These are phyloP conservation scores for Neurospora sp. DNA, from an alignment of 2,329 filamentous ascomycete species.

Conservation along the genomic window DNA sequence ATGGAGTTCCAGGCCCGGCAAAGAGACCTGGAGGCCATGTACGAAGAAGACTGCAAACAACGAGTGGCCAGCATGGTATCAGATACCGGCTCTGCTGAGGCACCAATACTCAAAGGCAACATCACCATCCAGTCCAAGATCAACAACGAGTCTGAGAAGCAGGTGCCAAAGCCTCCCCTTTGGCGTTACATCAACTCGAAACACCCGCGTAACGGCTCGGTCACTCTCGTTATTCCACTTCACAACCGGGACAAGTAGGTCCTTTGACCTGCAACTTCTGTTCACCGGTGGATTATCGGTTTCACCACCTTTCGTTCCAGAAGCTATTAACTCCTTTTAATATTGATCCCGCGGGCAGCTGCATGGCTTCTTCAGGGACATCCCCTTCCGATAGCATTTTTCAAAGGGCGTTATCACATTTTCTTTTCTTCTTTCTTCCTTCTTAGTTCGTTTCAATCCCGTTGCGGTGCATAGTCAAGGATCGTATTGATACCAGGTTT, in stretches of 20 bases:
- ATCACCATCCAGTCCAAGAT: not conserved
- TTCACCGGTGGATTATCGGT: not conserved
- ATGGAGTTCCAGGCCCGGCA: conserved; percentile 6
- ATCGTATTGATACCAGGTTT: not conserved
- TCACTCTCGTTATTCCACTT: not conserved
- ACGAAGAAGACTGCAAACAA: conserved; percentile 2
- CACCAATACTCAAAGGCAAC: not conserved
- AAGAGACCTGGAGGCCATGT: conserved; percentile 1
- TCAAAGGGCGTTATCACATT: not conserved
- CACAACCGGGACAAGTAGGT: not conserved
- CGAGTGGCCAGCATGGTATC: not conserved
- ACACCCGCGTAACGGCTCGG: conserved; percentile 1
- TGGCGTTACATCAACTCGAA: conserved; percentile 12
- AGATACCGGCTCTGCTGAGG: not conserved
- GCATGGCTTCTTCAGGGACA: not conserved
- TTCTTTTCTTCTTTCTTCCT: not conserved
- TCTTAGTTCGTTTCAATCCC: not conserved
- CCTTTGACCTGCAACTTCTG: not conserved
- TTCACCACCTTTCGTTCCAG: not conserved
- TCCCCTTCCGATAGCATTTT: not conserved
- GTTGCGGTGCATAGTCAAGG: not conserved
- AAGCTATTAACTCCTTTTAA: not conserved
- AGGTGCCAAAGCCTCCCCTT: conserved; percentile 4
- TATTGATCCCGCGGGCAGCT: not conserved
- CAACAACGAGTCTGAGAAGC: not conserved